Base-by-base conservation (phyloP, 208 protist genomes). In the Endotrypanum monterogeii region DNA sequence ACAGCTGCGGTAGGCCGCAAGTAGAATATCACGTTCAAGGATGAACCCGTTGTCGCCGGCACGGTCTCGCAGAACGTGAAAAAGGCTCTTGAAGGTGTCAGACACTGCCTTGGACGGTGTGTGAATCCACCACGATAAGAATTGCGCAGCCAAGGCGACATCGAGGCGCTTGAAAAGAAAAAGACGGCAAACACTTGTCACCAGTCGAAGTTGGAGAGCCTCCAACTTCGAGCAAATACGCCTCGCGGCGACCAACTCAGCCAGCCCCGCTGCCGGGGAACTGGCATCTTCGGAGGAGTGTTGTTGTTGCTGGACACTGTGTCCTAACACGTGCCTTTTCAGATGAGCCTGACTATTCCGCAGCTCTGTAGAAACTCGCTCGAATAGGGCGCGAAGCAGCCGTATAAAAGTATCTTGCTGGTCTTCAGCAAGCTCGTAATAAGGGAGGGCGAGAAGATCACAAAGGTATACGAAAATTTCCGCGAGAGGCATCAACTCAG, bases 1-100 rank as follows among this genome's bases (percentile, higher is more conserved):
- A 57, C 90, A 94, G 65, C 81, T 69, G 57, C 89, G 74, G 78
- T 94, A 95, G 20, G 85, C 86, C 37, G 81, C 75, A 32, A 93
- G 39, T 25, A 97, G 72, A 41, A 94, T 82, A 61, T 88, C 83
- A n/a, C 85, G 81, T 77, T 97, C 90, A 6, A 97, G 77, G 7
- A 58, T 32, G 67, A 92, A 88, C 57, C 84, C 86, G 50, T 67
- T 51, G 46, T 93, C 88, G 32, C 78, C 83, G 50, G 67, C 54
- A 41, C 83, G 85, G 55, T 95, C 91, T 25, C 93, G 90, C 65
- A 97, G 56, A 2, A 80, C 63, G 76, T 94, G 86, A 76, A 97
- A 97, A 48, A 95, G 79, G 44, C 54, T 82, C 67, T 95, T 92
- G 74, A 95, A 92, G 28, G 91, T 77, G 74, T 93, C 89, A 0